A percentile compares a stretch with the other conserved stretches of the same genome.
Evolutionary conservation across 306 rosid genomes (phyloP).

Genomic region (Begonia peltatifolia): DNA sequence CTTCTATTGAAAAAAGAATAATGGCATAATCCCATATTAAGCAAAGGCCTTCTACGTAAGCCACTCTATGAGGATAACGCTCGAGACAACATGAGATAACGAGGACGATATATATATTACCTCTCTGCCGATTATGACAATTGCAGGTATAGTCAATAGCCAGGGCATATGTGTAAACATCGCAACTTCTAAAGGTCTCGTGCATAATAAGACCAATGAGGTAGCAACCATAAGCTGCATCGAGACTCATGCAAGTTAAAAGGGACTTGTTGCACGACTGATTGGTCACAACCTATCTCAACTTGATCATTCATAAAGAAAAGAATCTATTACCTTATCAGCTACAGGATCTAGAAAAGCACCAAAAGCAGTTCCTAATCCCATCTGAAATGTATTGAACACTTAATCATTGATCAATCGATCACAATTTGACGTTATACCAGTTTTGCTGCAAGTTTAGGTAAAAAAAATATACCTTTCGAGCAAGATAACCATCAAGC

Average conservation of each 20-base stretch:
- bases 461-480: slow-evolving; percentile 39
- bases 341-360: slow-evolving; percentile 99
- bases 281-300: background rate
- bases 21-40: background rate
- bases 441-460: background rate
- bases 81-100: background rate
- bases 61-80: too few relatives aligned
- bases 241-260: slow-evolving; percentile 4
- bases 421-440: background rate
- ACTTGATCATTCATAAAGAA: background rate
- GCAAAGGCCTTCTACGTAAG: background rate
- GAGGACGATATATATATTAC: slow-evolving; percentile 25
- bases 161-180: slow-evolving; percentile 56
- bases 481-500: slow-evolving; percentile 98
- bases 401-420: background rate
- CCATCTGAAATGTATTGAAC: slow-evolving; percentile 48
- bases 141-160: slow-evolving; percentile 70
- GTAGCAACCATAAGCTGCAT: slow-evolving; percentile 99
- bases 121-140: slow-evolving; percentile 94
- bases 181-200: slow-evolving; percentile 52
- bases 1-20: slow-evolving; percentile 6
- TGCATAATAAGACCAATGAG: slow-evolving; percentile 71
- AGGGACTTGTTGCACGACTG: background rate
- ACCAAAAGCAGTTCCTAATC: slow-evolving; percentile 79
- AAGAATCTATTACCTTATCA: slow-evolving; percentile 56